These are phyloP conservation scores for Alternaria triticina DNA, from an alignment of 2,329 filamentous ascomycete genomes.

Conservation along the genomic window DNA sequence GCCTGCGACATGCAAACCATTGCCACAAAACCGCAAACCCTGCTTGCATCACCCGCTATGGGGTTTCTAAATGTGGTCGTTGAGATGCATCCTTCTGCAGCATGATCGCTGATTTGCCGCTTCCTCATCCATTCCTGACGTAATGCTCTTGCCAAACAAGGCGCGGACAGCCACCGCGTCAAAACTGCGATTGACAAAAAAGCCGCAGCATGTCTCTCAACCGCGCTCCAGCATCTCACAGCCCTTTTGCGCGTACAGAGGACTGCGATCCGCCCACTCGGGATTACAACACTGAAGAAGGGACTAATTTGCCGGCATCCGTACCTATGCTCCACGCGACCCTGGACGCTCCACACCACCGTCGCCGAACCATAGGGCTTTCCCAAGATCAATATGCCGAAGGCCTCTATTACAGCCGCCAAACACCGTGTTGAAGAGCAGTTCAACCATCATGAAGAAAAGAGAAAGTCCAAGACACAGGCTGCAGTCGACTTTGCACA, in stretches of 20 bases:
- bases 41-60: constrained; percentile 14
- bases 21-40: constrained; percentile 1
- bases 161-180: constrained; percentile 11
- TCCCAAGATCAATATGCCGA: constrained; percentile 30
- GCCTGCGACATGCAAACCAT: not conserved
- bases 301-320: not conserved
- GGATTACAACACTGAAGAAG: not conserved
- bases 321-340: constrained; percentile 14
- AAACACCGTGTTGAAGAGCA: constrained; percentile 22
- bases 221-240: not conserved
- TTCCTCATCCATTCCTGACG: constrained; percentile 6
- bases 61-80: constrained; percentile 4
- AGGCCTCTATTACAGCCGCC: constrained; percentile 16
- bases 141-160: constrained; percentile 14
- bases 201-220: constrained; percentile 1
- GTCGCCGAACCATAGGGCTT: constrained; percentile 19
- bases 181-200: not conserved
- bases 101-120: constrained; percentile 5
- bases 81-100: constrained; percentile 17
- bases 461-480: constrained; percentile 39
- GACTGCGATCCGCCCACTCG: not conserved
- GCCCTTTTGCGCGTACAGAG: not conserved
- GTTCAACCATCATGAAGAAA: constrained; percentile 23
- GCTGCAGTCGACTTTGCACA: constrained; percentile 63
- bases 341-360: constrained; percentile 28